These are phyloP conservation scores for Vitis riparia DNA, from an alignment of 164 flowering plant genomes.

Conservation along the genomic window DNA sequence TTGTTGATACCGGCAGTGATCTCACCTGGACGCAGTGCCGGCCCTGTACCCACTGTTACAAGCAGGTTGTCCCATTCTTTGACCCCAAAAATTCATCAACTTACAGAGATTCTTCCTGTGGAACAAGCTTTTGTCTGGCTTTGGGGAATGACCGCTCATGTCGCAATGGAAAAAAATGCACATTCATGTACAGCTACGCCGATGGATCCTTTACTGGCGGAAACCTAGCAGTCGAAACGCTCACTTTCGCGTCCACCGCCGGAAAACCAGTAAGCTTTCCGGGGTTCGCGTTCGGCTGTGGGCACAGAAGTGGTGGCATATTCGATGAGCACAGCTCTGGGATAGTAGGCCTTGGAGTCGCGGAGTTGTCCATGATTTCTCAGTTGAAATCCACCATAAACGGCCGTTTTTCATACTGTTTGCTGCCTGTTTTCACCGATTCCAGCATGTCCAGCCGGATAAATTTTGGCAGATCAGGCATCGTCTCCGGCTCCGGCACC, in stretches of 20 bases:
- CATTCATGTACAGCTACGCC: constrained; percentile 17
- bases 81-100: constrained; percentile 31
- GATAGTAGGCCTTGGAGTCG: no score
- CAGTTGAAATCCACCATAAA: no score
- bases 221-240: constrained; percentile 33
- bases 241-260: constrained; percentile 30
- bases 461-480: no score
- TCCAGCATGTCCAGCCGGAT: no score
- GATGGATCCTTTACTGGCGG: constrained; percentile 43
- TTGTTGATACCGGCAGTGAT: constrained; percentile 58
- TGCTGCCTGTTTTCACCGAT: no score
- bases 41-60: constrained; percentile 37
- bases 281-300: constrained; percentile 32
- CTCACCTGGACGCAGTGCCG: constrained; percentile 51
- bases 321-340: no score
- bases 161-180: no score
- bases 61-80: constrained; percentile 34
- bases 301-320: no score
- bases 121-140: not conserved
- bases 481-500: no score
- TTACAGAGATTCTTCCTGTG: constrained; percentile 37
- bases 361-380: no score
- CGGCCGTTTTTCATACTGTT: no score
- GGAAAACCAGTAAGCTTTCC: constrained; percentile 13
- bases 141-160: no score